Conservation (phyloP, 495 filamentous ascomycete genomes). For the Hypoxylon perforatum region DNA sequence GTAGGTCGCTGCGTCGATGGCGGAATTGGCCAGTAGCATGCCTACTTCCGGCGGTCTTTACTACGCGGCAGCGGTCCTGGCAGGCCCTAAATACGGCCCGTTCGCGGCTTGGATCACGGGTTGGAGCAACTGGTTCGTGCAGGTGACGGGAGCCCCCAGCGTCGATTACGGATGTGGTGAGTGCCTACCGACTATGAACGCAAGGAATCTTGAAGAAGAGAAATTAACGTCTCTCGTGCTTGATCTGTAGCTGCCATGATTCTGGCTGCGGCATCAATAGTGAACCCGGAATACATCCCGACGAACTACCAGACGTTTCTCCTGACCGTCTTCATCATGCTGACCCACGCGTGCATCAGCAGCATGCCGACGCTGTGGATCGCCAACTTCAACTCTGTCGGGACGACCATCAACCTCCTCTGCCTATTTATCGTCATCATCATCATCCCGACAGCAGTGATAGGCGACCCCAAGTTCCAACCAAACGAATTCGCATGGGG, state of each 20-base stretch:
- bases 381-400: slow-evolving; percentile 78
- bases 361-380: slow-evolving; percentile 81
- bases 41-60: slow-evolving; percentile 73
- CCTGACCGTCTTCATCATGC: slow-evolving; percentile 74
- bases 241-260: slow-evolving; percentile 71
- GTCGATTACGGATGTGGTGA: slow-evolving; percentile 54
- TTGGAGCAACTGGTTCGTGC: slow-evolving; percentile 81
- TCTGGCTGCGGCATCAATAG: slow-evolving; percentile 75
- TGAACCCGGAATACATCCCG: slow-evolving; percentile 72
- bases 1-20: slow-evolving; percentile 36
- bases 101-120: slow-evolving; percentile 79
- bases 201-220: not conserved
- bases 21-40: slow-evolving; percentile 55
- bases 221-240: slow-evolving; percentile 55
- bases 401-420: slow-evolving; percentile 79
- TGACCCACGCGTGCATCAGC: slow-evolving; percentile 76
- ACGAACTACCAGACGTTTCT: slow-evolving; percentile 77
- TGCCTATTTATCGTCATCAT: slow-evolving; percentile 75
- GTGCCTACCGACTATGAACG: not conserved
- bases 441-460: slow-evolving; percentile 72
- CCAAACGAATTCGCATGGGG: slow-evolving; percentile 73
- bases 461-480: slow-evolving; percentile 69
- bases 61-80: slow-evolving; percentile 82
- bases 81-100: slow-evolving; percentile 78
- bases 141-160: slow-evolving; percentile 76